Evolutionary conservation across 2,329 filamentous ascomycete species (phyloP), one percentile per base, ranked within the genome.

Genomic region (Ophiobolus disseminans): DNA sequence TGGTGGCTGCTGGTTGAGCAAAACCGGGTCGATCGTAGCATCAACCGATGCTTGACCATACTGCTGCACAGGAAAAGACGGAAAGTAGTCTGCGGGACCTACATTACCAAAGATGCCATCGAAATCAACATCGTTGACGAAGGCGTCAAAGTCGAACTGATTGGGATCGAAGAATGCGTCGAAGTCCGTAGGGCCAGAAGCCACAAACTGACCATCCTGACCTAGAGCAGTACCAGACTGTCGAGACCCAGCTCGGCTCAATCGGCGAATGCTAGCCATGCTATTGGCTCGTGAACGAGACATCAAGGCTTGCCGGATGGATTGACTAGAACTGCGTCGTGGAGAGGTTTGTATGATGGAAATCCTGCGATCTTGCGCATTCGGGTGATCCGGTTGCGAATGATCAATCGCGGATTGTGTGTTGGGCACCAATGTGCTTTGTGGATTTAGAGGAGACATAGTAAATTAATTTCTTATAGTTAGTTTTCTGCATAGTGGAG

Each of bases 131-230:
- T n/a, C n/a, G n/a, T n/a, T n/a, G n/a, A n/a, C n/a, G n/a, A n/a
- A n/a, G n/a, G 36, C 13, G 17, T 30, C 38, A 19, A 28, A 30
- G 6, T 22, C 23, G 23, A 22, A 44, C n/a, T 30, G 3, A 13
- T 4, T 43, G 9, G 25, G 28, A 35, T 56, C 53, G 17, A 48
- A 21, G 20, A 45, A n/a, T n/a, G n/a, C n/a, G n/a, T n/a, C n/a
- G n/a, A n/a, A 38, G 11, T 46, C 38, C 25, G 41, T n/a, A 37
- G 40, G 22, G 26, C 21, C 8, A 28, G 11, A 21, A 3, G 19
- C 31, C n/a, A 30, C 38, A 30, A 45, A 40, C 20, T 54, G 40
- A 34, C 50, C 40, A 26, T 52, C 34, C 17, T 45, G 31, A 40
- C 41, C 53, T n/a, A 23, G 37, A 40, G 32, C 45, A 35, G 23